Evolutionary conservation across 768 basidiomycete genomes (phyloP).

Genomic region (Suillus clintonianus): DNA sequence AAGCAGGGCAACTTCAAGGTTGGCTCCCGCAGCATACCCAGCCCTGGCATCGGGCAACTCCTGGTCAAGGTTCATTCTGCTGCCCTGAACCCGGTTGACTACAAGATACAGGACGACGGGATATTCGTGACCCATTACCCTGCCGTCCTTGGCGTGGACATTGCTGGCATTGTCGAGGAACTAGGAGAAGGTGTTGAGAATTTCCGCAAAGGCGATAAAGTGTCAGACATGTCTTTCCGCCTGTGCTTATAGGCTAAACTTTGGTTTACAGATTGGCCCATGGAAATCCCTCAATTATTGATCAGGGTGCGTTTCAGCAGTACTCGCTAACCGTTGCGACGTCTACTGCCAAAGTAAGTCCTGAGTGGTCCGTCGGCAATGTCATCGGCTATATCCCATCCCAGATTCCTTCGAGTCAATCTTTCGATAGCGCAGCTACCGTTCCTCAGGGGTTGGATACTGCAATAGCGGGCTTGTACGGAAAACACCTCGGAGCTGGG

Average conservation of each 20-base stretch:
- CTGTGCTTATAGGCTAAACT: slow-evolving; percentile 19
- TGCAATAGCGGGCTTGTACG: slow-evolving; percentile 50
- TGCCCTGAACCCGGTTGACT: too few species aligned
- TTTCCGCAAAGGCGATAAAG: slow-evolving; percentile 40
- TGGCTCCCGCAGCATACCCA: slow-evolving; percentile 24
- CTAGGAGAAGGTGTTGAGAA: slow-evolving; percentile 39
- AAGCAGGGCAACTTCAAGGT: slow-evolving; percentile 32
- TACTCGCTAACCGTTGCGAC: slow-evolving; percentile 34
- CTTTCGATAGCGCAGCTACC: slow-evolving; percentile 47
- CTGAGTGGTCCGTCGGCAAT: not conserved
- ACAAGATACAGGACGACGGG: slow-evolving; percentile 35
- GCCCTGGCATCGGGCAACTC: slow-evolving; percentile 40
- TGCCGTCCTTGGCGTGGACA: slow-evolving; percentile 35
- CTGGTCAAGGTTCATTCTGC: slow-evolving; percentile 41
- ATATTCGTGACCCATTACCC: slow-evolving; percentile 36
- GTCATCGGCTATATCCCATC: not conserved
- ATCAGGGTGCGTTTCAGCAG: slow-evolving; percentile 41
- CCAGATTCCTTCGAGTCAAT: slow-evolving; percentile 45
- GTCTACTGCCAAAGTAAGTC: slow-evolving; percentile 39
- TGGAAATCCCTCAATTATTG: slow-evolving; percentile 27
- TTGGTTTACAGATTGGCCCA: slow-evolving; percentile 29
- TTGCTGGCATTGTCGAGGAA: slow-evolving; percentile 40
- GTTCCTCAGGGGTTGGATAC: slow-evolving; percentile 49
- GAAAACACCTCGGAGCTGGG: slow-evolving; percentile 36
- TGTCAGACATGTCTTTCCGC: slow-evolving; percentile 27